Evolutionary conservation across 257 asterid species (phyloP), one percentile per base, ranked within the genome.

Genomic region (Nicotiana tabacum): DNA sequence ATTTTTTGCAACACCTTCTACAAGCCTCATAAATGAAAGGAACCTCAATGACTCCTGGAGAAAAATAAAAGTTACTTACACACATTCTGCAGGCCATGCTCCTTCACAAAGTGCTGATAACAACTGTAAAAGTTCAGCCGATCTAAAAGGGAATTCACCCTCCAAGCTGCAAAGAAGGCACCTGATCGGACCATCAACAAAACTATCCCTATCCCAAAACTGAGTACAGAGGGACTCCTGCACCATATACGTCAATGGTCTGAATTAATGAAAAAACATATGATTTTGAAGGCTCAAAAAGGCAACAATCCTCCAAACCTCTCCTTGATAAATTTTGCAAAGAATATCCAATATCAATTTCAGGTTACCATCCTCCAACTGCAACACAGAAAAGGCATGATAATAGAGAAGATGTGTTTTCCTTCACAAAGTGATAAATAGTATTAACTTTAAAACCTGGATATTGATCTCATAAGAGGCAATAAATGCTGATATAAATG

Each of bases 171-270:
- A 88, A 66, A 96, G 96, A 87, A 96, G 97, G 83, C 93, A 91
- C 88, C 98, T 92, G 78, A 96, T 90, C 81, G 98, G 99, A 84
- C 96, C 97, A 85, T 96, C 99, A 65, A 96, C 87, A 85, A 90
- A 91, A 88, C 98, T 96, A 82, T 90, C 94, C 87, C 84, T 89
- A 85, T 96, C 99, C 99, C 99, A 96, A 83, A 96, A 96, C 91
- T 96, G 98, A 77, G 83, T 87, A 88, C 98, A 94, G 58, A 96
- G 97, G 67, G 92, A 90, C 90, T 93, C 99, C 99, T 96, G 93
- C 88, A 90, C 66, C 77, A 87, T 55, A 64, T 60, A 84, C 69
- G 85, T 77, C 74, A 79, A 84, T 66, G 62, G 43, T 51, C 84
- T 60, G 83, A 66, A 89, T 82, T 61, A 53, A 70, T 77, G 65